Conservation (phyloP, 2,329 filamentous ascomycete species). For the Ophiobolus disseminans region DNA sequence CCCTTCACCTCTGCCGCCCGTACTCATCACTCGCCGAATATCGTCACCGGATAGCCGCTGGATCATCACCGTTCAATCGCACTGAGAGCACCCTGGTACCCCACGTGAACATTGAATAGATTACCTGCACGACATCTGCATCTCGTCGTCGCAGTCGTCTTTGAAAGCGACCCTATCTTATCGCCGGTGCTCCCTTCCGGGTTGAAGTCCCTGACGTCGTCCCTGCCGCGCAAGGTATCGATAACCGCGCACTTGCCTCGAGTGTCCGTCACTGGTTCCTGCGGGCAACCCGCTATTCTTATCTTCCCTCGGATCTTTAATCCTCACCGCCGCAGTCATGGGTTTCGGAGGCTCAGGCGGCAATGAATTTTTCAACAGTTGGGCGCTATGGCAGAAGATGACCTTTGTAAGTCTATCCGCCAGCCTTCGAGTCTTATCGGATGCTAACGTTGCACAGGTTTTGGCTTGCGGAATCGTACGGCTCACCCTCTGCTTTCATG, state of each 20-base stretch:
- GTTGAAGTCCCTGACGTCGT: constrained; percentile 21
- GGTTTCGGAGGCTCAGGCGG: constrained; percentile 33
- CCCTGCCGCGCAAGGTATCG: constrained; percentile 15
- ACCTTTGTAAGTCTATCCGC: constrained; percentile 72
- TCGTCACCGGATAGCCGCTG: constrained; percentile 21
- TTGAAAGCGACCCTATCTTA: constrained; percentile 9
- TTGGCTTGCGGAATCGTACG: constrained; percentile 72
- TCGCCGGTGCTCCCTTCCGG: constrained; percentile 19
- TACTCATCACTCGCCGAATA: constrained; percentile 8
- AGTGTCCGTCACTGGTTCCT: constrained; percentile 14
- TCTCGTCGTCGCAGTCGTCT: constrained; percentile 2
- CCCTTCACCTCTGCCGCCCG: background rate
- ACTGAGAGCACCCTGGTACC: constrained; percentile 4
- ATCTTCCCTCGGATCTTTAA: constrained; percentile 22
- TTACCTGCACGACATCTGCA: constrained; percentile 9
- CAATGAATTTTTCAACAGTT: constrained; percentile 58
- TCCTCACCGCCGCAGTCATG: constrained; percentile 22
- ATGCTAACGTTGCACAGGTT: constrained; percentile 61
- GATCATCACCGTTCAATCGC: constrained; percentile 10
- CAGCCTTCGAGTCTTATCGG: background rate
- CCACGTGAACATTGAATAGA: constrained; percentile 23
- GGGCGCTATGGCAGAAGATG: constrained; percentile 89
- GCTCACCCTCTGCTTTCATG: background rate
- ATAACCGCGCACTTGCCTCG: constrained; percentile 23
- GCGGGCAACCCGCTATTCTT: constrained; percentile 27